phyloP scores from a whole-genome alignment of 1,284 basidiomycete species.

The Lignosus rhinocerotis region DNA sequence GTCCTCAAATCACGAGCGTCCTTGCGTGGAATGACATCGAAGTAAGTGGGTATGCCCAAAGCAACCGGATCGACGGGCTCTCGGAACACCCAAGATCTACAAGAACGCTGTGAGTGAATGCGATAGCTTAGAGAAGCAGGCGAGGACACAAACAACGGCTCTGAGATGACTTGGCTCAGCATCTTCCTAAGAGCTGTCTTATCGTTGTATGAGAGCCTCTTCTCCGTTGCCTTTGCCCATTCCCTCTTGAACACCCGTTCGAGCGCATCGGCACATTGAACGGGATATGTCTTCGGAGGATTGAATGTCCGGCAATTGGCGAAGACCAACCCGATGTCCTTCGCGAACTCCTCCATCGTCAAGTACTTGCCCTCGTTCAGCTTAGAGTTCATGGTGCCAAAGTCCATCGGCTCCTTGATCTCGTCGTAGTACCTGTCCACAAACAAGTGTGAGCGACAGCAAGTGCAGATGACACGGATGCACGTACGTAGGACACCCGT shows the following conservation, averaged over 20 bases:
- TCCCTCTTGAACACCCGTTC: slow-evolving; percentile 83
- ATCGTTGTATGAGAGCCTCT: slow-evolving; percentile 77
- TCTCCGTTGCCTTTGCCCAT: slow-evolving; percentile 80
- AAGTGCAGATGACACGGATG: neutral
- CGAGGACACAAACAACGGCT: slow-evolving; percentile 58
- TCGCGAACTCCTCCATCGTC: slow-evolving; percentile 80
- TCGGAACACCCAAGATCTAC: slow-evolving; percentile 76
- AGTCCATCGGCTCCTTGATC: slow-evolving; percentile 94
- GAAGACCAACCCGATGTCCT: slow-evolving; percentile 85
- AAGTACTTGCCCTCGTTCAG: slow-evolving; percentile 68
- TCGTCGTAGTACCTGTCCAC: slow-evolving; percentile 84
- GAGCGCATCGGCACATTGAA: slow-evolving; percentile 69
- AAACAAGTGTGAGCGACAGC: slow-evolving; percentile 8
- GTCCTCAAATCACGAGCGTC: slow-evolving; percentile 87
- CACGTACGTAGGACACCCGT: slow-evolving; percentile 86
- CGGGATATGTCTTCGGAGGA: slow-evolving; percentile 76
- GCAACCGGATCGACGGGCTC: slow-evolving; percentile 83
- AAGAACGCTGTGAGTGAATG: neutral
- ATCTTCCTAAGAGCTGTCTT: slow-evolving; percentile 79
- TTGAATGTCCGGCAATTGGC: slow-evolving; percentile 91
- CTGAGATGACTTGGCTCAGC: slow-evolving; percentile 72
- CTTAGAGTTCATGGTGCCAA: slow-evolving; percentile 81
- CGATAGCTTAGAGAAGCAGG: too few relatives aligned
- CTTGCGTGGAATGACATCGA: slow-evolving; percentile 78
- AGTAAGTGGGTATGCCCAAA: slow-evolving; percentile 81